Evolutionary conservation across 2,329 filamentous ascomycete genomes (phyloP), one percentile per base, ranked within the genome.

Genomic region (Aspergillus novofumigatus): DNA sequence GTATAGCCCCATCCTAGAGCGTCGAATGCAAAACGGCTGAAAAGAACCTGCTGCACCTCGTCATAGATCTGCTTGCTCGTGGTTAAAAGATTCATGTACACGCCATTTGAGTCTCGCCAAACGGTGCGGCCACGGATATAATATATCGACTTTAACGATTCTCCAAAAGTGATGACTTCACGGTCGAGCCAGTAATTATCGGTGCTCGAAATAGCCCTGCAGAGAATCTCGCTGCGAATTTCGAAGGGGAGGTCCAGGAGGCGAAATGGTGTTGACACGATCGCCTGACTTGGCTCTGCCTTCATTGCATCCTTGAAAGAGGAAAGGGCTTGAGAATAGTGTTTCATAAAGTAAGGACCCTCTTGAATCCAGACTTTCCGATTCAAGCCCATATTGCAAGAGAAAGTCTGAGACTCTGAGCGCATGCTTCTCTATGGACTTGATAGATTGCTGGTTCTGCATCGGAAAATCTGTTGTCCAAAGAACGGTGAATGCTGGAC

Each of bases 241-340:
- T 55, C 54, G 11, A 47, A 32, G 21, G 54, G 54, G 9, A 55
- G 54, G 44, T 55, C 41, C 14, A 52, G 25, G n/a, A 55, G 28
- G 20, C 49, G 54, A 42, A 51, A 51, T 21, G 49, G 48, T 7
- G 32, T 23, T 10, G 28, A 14, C 14, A 32, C 14, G 38, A 23
- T 6, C 11, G 29, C 11, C 21, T 47, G 20, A 17, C 32, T 7
- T 6, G 14, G 17, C 14, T 17, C 32, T 38, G 32, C 14, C 32
- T 38, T 17, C 32, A 7, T 17, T 17, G 14, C 3, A 17, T 38
- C 5, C 32, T 38, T 17, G 32, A 7, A 17, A 38, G 32, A 38
- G 14, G 32, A 38, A 38, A 38, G 32, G 32, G 14, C 32, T 3
- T 17, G 44, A 47, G n/a, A 23, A 23, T 23, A 14, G 21, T 23